Base-by-base conservation (phyloP, 345 rosid genomes). In the Lumnitzera littorea region DNA sequence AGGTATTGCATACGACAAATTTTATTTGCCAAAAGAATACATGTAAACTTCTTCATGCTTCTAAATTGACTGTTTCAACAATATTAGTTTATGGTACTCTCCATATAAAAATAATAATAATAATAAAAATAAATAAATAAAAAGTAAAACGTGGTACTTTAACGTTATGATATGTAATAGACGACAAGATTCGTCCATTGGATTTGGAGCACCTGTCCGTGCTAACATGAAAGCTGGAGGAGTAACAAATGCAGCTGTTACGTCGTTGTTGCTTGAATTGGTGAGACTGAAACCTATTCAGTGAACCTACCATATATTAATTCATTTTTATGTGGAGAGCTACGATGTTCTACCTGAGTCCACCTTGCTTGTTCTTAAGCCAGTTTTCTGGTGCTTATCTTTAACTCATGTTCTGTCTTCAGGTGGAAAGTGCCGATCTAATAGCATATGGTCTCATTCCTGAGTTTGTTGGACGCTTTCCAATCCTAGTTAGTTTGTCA, bases 151-250 rank as follows among this genome's bases (percentile, higher is more conserved):
- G 5, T 20, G 31, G 31, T 27, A 27, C 31, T 27, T 27, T 27
- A 27, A 27, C 5, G 31, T 61, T 36, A 4, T 69, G 50, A 11
- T 63, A 63, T 63, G 76, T 62, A 13, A 51, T 75, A 92, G 98
- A 79, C 88, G 88, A 36, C 96, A 89, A 77, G 97, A 85, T 73
- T 84, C 97, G 51, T 92, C 97, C 31, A 92, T 92, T 65, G 98
- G 98, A 63, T 92, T 92, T 74, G 97, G 98, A 74, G 98, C 96
- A 68, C 96, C 97, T 69, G 95, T 92, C 29, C 96, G 96, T 62
- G 97, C 96, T 64, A 92, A 78, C 77, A 89, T 92, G 96, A 85
- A 94, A 73, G 71, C 82, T 53, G 78, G 78, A 67, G 89, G 91
- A 63, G 78, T 77, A 56, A 84, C 79, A 36, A 74, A 75, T 78